Conservation (phyloP, 768 basidiomycete species). For the Lentinula lateritia region DNA sequence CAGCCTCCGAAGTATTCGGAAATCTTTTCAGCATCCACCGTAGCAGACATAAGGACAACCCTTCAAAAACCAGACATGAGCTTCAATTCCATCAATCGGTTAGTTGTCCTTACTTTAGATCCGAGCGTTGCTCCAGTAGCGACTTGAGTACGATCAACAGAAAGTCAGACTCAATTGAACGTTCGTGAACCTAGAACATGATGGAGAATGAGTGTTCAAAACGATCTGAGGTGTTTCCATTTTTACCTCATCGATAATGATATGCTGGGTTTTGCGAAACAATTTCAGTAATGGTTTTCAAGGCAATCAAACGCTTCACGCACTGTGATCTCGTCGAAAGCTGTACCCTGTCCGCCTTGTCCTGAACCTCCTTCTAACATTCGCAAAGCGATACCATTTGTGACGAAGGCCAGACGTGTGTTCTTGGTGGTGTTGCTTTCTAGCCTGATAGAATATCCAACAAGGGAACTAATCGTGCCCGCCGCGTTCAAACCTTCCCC, state of each 20-base stretch:
- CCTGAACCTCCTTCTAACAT: constrained; percentile 91
- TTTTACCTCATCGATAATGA: constrained; percentile 89
- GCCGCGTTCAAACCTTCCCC: constrained; percentile 79
- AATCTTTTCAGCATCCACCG: constrained; percentile 87
- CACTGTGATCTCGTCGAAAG: constrained; percentile 94
- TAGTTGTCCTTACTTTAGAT: constrained; percentile 64
- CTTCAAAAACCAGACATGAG: constrained; percentile 28
- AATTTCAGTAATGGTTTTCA: not conserved
- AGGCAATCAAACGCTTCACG: constrained; percentile 13
- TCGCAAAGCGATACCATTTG: constrained; percentile 91
- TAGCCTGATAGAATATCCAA: constrained; percentile 92
- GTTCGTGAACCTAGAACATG: constrained; percentile 79
- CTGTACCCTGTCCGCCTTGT: constrained; percentile 62
- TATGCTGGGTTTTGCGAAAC: constrained; percentile 49
- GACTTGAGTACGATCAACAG: constrained; percentile 89
- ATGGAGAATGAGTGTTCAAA: not conserved
- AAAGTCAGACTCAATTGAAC: constrained; percentile 96
- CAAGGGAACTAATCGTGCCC: constrained; percentile 72
- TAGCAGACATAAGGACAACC: constrained; percentile 95
- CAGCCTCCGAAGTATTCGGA: constrained; percentile 43
- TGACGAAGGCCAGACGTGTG: constrained; percentile 80
- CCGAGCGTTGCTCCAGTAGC: constrained; percentile 64
- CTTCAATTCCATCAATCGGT: constrained; percentile 2
- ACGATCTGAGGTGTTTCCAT: not conserved
- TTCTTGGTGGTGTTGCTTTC: constrained; percentile 81